Conservation (phyloP, 2,329 filamentous ascomycete genomes). For the Fusarium lyarnte region DNA sequence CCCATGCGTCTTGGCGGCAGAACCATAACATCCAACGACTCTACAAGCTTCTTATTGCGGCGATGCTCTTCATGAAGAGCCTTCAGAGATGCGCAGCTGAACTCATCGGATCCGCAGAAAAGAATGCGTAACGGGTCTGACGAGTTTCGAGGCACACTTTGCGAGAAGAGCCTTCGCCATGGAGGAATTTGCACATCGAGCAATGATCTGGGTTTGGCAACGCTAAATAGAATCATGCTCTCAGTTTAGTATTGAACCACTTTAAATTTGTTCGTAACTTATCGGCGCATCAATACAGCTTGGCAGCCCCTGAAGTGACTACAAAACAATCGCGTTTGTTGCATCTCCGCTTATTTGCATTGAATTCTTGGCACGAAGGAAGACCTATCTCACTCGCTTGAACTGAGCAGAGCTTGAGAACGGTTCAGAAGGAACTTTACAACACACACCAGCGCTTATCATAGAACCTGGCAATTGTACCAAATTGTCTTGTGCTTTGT, state of each 20-base stretch:
- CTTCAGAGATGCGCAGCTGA: constrained; percentile 81
- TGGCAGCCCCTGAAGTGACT: background rate
- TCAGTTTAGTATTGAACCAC: background rate
- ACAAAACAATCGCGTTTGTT: constrained; percentile 45
- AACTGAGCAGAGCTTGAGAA: background rate
- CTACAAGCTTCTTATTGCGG: constrained; percentile 64
- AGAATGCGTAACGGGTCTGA: constrained; percentile 80
- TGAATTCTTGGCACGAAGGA: background rate
- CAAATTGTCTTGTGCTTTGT: background rate
- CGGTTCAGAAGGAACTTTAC: background rate
- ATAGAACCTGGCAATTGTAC: background rate
- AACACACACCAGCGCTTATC: background rate
- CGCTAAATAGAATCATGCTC: constrained; percentile 31
- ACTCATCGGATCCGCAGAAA: constrained; percentile 93
- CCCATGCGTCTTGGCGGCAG: constrained; percentile 82
- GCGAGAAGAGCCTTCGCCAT: constrained; percentile 34
- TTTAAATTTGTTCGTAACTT: background rate
- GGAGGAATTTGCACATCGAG: constrained; percentile 8
- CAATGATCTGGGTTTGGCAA: constrained; percentile 9
- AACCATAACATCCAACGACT: constrained; percentile 86
- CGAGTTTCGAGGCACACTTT: constrained; percentile 9
- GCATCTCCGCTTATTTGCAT: constrained; percentile 50
- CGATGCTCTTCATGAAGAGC: constrained; percentile 72
- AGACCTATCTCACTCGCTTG: background rate
- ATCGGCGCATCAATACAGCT: background rate